Conservation (phyloP, 108 stramenopile genomes). For the Craspedostauros australis region DNA sequence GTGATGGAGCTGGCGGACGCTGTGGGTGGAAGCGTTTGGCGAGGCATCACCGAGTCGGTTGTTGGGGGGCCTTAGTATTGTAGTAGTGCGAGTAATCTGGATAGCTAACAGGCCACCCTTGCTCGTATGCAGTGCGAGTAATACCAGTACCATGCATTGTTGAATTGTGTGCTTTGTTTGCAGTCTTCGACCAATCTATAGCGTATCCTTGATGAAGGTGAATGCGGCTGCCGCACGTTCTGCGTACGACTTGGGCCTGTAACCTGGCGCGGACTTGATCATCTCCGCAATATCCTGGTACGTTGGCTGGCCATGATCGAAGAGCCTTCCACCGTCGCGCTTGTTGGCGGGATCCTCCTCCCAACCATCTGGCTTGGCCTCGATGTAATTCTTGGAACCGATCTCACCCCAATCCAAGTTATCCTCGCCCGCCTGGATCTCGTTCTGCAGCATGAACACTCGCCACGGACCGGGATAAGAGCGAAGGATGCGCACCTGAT, state of each 20-base stretch:
- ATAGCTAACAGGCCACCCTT: too few species aligned
- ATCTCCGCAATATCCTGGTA: constrained; percentile 19
- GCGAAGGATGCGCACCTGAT: constrained; percentile 17
- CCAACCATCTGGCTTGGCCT: constrained; percentile 7
- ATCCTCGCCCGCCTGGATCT: not conserved
- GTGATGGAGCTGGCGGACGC: not conserved
- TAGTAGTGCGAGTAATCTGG: not conserved
- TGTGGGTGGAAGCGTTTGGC: constrained; percentile 5
- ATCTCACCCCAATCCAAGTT: constrained; percentile 17
- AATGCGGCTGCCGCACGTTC: constrained; percentile 24
- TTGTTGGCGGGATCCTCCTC: constrained; percentile 11
- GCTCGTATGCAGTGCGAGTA: too few species aligned
- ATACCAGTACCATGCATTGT: not conserved
- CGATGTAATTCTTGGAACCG: constrained; percentile 2
- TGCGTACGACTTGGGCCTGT: constrained; percentile 10
- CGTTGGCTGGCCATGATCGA: constrained; percentile 17
- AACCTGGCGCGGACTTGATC: constrained; percentile 5
- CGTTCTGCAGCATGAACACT: constrained; percentile 4
- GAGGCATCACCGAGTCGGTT: not conserved
- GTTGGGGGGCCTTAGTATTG: not conserved
- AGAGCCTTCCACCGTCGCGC: constrained; percentile 19
- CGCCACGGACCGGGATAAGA: constrained; percentile 7
- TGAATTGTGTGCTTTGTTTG: too few species aligned
- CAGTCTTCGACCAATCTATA: constrained; percentile 4
- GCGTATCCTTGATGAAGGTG: constrained; percentile 26